Conservation (phyloP, 352 stramenopile species). For the Phytophthora boehmeriae region DNA sequence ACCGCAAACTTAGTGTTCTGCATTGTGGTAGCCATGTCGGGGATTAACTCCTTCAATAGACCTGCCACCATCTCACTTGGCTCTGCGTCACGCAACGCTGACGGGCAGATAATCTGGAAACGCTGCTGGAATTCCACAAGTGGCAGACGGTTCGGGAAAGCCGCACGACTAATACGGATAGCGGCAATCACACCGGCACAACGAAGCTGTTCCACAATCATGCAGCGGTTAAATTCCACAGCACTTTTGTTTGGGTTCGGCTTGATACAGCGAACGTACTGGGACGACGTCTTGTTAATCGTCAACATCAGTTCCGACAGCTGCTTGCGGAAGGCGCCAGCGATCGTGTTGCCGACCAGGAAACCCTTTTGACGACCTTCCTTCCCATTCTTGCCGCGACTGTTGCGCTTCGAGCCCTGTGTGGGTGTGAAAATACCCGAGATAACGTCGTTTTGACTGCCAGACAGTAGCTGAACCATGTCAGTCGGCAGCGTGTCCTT, state of each 20-base stretch:
- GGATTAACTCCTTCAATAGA: slow-evolving; percentile 73
- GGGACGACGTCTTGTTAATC: slow-evolving; percentile 87
- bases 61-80: slow-evolving; percentile 75
- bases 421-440: slow-evolving; percentile 67
- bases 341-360: slow-evolving; percentile 83
- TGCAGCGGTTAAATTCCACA: slow-evolving; percentile 80
- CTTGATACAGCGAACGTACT: slow-evolving; percentile 93
- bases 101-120: slow-evolving; percentile 87
- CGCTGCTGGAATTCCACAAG: slow-evolving; percentile 85
- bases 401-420: slow-evolving; percentile 40
- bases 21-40: slow-evolving; percentile 61
- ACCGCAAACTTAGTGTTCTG: slow-evolving; percentile 85
- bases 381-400: slow-evolving; percentile 50
- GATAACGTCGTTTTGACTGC: slow-evolving; percentile 66
- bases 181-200: slow-evolving; percentile 91
- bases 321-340: slow-evolving; percentile 86
- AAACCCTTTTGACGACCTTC: slow-evolving; percentile 74
- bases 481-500: slow-evolving; percentile 85
- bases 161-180: slow-evolving; percentile 87
- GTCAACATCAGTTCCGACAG: slow-evolving; percentile 86
- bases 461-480: slow-evolving; percentile 77
- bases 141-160: slow-evolving; percentile 92
- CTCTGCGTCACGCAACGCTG: slow-evolving; percentile 54
- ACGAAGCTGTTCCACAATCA: slow-evolving; percentile 90
- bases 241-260: slow-evolving; percentile 90